Base-by-base conservation (phyloP, 192 early-diverging fungal genomes). In the Coemansia sp. region DNA sequence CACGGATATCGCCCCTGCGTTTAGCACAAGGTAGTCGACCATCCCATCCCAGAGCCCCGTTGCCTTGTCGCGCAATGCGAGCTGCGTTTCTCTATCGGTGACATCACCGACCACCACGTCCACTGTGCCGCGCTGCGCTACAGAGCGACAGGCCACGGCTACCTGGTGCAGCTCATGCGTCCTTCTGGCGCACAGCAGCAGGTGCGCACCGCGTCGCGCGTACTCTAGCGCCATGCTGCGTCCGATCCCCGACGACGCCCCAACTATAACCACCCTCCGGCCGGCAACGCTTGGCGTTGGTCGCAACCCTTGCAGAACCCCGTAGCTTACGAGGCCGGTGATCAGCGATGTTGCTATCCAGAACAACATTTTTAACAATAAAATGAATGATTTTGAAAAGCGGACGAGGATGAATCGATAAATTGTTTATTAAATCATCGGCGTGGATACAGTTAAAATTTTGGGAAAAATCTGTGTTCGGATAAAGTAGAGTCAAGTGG, bases 191-290 rank as follows among this genome's bases (percentile, higher is more conserved):
- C 90, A 85, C 6, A 93, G 64, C 5, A 95, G 64, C 6, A 92
- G 64, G 16, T 85, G 61, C 20, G 89, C 88, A 0, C 89, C 87
- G 11, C 86, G 83, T 20, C 57, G 56, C 1, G 93, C 90, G 66
- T 92, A 93, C 34, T 85, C 77, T 4, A 89, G 77, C 7, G 93
- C 92, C 23, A 89, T 62, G 24, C 86, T 76, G 5, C 76, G 73
- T 1, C 93, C 93, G 38, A 95, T 93, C 2, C 93, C 93, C 44
- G 88, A 88, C 16, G 90, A 92, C 21, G 89, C 91, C 0, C 93
- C 93, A 23, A 95, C 83, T 58, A 93, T 88, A 3, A 92, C 86
- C 5, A 92, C 91, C 41, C 72, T 61, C 58, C 85, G 79, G 0
- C 71, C 67, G 11, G 30, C 23, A 3, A 75, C 57, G 16, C 64